phyloP scores from a whole-genome alignment of 169 alveolate genomes.

The Amoebophrya sp. region DNA sequence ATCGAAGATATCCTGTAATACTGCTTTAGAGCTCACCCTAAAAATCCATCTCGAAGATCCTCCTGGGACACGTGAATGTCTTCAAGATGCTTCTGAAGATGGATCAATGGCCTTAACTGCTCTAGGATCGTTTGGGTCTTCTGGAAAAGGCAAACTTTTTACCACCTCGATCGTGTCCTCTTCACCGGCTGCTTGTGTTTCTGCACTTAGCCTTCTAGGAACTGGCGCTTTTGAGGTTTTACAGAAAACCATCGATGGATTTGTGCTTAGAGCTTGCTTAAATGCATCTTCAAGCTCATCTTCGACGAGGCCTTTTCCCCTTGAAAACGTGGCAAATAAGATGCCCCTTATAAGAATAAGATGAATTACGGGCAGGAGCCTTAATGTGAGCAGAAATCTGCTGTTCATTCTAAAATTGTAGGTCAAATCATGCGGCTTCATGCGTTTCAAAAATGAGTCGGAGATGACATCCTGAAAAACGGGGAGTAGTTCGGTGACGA shows the following conservation, averaged over 20 bases:
- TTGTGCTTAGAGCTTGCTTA: no score
- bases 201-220: background rate
- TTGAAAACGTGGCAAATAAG: no score
- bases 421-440: background rate
- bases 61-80: no score
- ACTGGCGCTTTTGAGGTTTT: background rate
- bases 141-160: background rate
- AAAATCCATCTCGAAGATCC: no score
- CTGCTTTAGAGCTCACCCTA: no score
- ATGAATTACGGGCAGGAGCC: no score
- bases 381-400: background rate
- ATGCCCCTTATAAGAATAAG: no score
- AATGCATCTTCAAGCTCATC: no score
- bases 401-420: background rate
- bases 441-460: background rate
- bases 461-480: background rate
- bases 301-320: no score
- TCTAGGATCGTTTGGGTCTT: background rate
- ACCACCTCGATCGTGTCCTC: conserved; percentile 17
- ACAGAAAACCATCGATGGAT: background rate
- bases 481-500: background rate
- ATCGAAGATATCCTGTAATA: background rate
- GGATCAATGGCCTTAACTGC: no score
- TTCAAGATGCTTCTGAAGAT: no score
- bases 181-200: background rate